These are phyloP conservation scores for Flaveria robusta DNA, from an alignment of 129 eudicot species.

Conservation along the genomic window DNA sequence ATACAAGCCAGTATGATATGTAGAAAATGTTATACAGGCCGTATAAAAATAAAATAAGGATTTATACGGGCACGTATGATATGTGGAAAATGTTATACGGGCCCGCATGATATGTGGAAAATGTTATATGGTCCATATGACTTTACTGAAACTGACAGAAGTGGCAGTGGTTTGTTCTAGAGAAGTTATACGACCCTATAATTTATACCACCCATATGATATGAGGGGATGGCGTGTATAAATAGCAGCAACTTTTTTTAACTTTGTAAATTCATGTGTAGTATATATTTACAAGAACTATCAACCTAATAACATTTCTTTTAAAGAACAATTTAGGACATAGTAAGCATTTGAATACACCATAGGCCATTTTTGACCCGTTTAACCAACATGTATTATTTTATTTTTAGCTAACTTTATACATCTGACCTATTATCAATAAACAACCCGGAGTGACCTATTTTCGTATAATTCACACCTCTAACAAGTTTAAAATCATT, in stretches of 20 bases:
- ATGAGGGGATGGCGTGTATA: not conserved
- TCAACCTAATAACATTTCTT: not conserved
- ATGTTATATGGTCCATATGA: not conserved
- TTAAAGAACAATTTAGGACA: not conserved
- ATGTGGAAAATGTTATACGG: not conserved
- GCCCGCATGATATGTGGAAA: not conserved
- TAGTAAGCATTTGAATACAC: constrained; percentile 2
- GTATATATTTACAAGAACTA: not conserved
- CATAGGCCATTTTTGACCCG: not conserved
- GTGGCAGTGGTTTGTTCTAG: not conserved
- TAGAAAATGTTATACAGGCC: not conserved
- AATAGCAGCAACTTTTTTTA: not conserved
- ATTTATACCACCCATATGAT: not conserved
- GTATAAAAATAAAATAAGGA: not conserved
- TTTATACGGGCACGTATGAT: not conserved
- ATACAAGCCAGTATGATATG: not conserved
- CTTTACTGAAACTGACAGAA: not conserved
- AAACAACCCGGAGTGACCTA: not conserved
- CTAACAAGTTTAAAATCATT: not conserved
- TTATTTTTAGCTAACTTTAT: not conserved
- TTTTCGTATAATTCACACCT: not conserved
- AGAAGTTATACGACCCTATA: not conserved
- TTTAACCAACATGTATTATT: not conserved
- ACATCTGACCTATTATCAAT: not conserved
- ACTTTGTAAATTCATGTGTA: constrained; percentile 6